Conservation (phyloP, 2,329 filamentous ascomycete genomes). For the Colletotrichum falcatum region DNA sequence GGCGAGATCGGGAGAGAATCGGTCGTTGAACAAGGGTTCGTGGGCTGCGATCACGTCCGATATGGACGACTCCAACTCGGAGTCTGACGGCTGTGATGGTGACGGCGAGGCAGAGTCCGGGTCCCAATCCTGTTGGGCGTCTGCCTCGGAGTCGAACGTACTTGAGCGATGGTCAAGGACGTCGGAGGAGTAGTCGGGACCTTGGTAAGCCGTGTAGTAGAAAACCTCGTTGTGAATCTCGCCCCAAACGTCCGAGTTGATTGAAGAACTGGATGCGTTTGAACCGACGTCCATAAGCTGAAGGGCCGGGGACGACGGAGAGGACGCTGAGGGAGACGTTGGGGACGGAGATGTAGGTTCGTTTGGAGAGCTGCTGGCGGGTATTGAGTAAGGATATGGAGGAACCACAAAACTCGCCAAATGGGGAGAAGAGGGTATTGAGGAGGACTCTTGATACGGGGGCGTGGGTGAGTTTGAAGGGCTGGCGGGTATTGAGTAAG, state of each 20-base stretch:
- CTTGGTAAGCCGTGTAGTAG: neutral
- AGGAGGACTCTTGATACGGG: neutral
- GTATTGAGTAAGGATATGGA: neutral
- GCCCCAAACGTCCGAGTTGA: constrained; percentile 7
- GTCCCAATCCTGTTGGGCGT: constrained; percentile 26
- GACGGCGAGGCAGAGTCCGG: constrained; percentile 24
- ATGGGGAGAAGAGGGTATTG: neutral
- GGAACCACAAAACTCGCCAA: neutral
- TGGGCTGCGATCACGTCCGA: constrained; percentile 1
- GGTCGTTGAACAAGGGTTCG: constrained; percentile 19
- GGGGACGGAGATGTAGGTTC: neutral
- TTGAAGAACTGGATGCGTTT: neutral
- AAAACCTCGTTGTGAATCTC: neutral
- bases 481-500: neutral
- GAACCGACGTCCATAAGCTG: neutral
- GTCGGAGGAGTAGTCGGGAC: constrained; percentile 18
- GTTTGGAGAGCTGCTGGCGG: neutral
- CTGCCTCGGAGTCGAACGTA: constrained; percentile 29
- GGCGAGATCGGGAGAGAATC: constrained; percentile 33
- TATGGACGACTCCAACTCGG: constrained; percentile 16
- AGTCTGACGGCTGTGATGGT: constrained; percentile 5
- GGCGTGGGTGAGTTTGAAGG: neutral
- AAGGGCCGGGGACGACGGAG: neutral
- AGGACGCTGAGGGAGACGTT: neutral
- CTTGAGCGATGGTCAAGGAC: constrained; percentile 15